Evolutionary conservation across 1,284 basidiomycete genomes (phyloP).

Genomic region (Testicularia cyperi): DNA sequence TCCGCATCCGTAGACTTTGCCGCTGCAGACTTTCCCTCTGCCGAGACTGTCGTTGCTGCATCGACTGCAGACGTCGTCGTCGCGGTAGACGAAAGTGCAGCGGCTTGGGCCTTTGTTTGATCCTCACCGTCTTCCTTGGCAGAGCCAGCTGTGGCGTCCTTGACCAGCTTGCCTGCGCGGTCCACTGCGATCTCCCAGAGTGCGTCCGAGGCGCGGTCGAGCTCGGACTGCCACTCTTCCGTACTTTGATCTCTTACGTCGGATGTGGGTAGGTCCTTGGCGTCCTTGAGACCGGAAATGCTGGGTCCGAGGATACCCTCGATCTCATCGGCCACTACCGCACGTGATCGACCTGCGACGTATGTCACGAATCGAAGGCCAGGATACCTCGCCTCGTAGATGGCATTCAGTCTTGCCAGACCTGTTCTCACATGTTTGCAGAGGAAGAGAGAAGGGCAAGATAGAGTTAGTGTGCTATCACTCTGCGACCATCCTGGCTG

Average conservation of each 20-base stretch:
- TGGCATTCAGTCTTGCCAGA: conserved; percentile 44
- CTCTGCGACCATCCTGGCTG: no score
- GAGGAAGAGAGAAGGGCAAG: neutral
- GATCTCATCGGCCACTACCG: conserved; percentile 46
- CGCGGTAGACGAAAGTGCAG: neutral
- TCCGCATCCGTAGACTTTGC: conserved; percentile 4
- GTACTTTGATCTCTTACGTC: conserved; percentile 14
- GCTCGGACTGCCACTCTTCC: conserved; percentile 46
- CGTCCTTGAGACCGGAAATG: conserved; percentile 11
- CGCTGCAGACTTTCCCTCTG: neutral
- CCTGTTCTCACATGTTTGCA: conserved; percentile 5
- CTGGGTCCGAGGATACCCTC: conserved; percentile 32
- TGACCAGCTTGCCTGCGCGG: conserved; percentile 42
- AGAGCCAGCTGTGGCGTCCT: neutral
- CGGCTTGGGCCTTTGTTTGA: neutral
- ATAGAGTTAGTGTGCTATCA: no score
- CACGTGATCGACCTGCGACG: conserved; percentile 64
- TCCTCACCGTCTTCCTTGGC: conserved; percentile 22
- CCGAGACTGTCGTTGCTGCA: conserved; percentile 1
- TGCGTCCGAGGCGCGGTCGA: conserved; percentile 48
- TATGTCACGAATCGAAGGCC: conserved; percentile 56
- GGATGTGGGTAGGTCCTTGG: conserved; percentile 18
- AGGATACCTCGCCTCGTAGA: conserved; percentile 54
- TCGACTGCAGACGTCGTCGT: conserved; percentile 1
- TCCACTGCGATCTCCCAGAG: conserved; percentile 56